Percentiles rank a stretch among this genome's conserved stretches.
phyloP scores from a whole-genome alignment of 2,329 filamentous ascomycete species.

The Xylariales sp. region DNA sequence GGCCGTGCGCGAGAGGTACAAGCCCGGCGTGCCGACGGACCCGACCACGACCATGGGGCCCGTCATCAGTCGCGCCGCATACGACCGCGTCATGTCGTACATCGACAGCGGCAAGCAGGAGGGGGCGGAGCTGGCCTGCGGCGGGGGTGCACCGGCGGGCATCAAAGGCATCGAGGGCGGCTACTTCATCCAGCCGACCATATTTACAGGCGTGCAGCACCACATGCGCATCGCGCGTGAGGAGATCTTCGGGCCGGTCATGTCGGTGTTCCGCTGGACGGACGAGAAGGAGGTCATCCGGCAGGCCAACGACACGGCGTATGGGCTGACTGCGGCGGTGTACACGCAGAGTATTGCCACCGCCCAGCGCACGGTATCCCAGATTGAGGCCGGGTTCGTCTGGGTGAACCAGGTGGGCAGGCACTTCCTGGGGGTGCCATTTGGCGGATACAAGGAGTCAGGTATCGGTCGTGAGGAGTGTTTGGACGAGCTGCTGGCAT shows the following conservation, averaged over 20 bases:
- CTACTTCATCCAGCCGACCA: constrained; percentile 41
- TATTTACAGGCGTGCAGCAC: constrained; percentile 36
- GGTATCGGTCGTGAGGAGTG: constrained; percentile 8
- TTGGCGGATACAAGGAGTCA: constrained; percentile 8
- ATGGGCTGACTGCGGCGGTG: constrained; percentile 57
- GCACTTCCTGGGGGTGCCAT: constrained; percentile 6
- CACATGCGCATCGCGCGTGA: constrained; percentile 42
- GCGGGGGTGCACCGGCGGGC: too few species aligned
- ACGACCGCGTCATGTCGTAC: too few species aligned
- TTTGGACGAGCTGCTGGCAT: too few species aligned
- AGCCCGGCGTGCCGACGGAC: too few species aligned
- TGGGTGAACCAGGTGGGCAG: constrained; percentile 47
- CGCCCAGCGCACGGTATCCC: constrained; percentile 44
- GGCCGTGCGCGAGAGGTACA: too few species aligned
- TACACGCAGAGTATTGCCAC: constrained; percentile 55
- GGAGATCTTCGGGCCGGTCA: constrained; percentile 42
- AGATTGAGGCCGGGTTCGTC: constrained; percentile 58
- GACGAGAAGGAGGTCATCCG: constrained; percentile 35
- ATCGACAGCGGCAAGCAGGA: too few species aligned
- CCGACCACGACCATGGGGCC: too few species aligned
- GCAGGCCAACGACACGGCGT: constrained; percentile 48
- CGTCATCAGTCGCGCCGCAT: too few species aligned
- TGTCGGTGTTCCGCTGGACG: constrained; percentile 35
- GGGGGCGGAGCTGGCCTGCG: too few species aligned
- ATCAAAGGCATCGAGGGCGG: too few species aligned